Percentiles rank a stretch among this genome's conserved stretches.
Evolutionary conservation across 2,329 filamentous ascomycete genomes (phyloP).

Genomic region (Monilinia vaccinii-corymbosi): DNA sequence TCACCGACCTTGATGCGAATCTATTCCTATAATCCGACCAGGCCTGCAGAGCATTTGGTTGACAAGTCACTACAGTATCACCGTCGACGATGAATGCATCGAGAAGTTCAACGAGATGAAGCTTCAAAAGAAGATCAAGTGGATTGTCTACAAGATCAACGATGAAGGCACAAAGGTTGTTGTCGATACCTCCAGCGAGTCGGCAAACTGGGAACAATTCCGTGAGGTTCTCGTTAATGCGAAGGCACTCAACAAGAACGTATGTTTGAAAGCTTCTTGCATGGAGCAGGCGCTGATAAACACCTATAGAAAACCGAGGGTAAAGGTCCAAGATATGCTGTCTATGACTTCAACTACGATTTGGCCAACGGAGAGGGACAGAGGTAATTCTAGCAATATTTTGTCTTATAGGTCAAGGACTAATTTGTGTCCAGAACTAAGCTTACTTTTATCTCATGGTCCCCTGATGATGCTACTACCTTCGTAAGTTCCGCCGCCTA

Average conservation of each 20-base stretch:
- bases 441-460: conserved; percentile 72
- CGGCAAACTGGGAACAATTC: conserved; percentile 63
- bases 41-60: conserved; percentile 6
- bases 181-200: conserved; percentile 62
- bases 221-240: conserved; percentile 67
- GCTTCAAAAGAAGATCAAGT: conserved; percentile 73
- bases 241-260: conserved; percentile 61
- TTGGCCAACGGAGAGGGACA: conserved; percentile 63
- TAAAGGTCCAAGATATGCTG: conserved; percentile 71
- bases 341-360: conserved; percentile 77
- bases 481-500: conserved; percentile 35
- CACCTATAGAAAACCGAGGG: conserved; percentile 42
- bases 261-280: conserved; percentile 31
- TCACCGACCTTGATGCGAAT: conserved; percentile 7
- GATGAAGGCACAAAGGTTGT: conserved; percentile 77
- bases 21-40: neutral
- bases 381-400: conserved; percentile 40
- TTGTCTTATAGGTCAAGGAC: conserved; percentile 10
- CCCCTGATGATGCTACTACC: conserved; percentile 70
- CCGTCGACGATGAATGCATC: conserved; percentile 64
- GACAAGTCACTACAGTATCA: conserved; percentile 45
- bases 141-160: conserved; percentile 80
- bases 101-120: conserved; percentile 70
- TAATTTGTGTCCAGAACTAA: conserved; percentile 50
- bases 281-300: conserved; percentile 6